Base-by-base conservation (phyloP, 805 yeast genomes). In the Zygosaccharomyces bailii region DNA sequence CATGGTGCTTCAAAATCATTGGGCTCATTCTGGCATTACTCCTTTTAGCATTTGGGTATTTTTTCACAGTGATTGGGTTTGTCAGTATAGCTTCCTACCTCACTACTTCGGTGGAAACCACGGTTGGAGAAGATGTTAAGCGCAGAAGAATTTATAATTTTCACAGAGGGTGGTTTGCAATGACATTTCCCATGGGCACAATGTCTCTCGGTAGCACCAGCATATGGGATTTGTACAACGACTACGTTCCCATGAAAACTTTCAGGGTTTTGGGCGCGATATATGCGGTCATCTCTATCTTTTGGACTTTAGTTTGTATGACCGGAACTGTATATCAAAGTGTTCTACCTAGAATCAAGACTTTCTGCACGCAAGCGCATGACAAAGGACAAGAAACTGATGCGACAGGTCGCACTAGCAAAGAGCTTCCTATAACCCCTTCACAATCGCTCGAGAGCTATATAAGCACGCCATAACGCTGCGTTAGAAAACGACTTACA, bases 171-270 rank as follows among this genome's bases (percentile, higher is more conserved):
- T 79, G 80, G 79, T 86, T 96, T 96, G 80, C 89, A 13, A 76
- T 85, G 71, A 85, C 96, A 51, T 89, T 89, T 81, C 96, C 96
- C 3, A 56, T 88, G 54, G 96, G 96, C 2, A 86, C 95, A 0
- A 80, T 86, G 82, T 71, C 83, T 0, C 60, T 84, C 10, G 78
- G 87, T 2, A 73, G 78, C 46, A 62, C 70, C 7, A 75, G 78
- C 53, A 57, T 88, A 14, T 81, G 70, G 33, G 54, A 49, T 3
- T 59, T 74, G 2, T 76, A 75, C 38, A 74, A 74, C 2, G 39
- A 45, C 13, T 48, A 44, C 16, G 59, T 56, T 5, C 63, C 63
- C 5, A 59, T 84, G 52, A 56, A 62, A 8, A 78, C 85, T 0
- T 85, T 86, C 63, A 72, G 77, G 50, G 80, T 82, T 7, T 51